Evolutionary conservation across 768 basidiomycete genomes (phyloP), one percentile per base, ranked within the genome.

Genomic region (Tricholoma furcatifolium): DNA sequence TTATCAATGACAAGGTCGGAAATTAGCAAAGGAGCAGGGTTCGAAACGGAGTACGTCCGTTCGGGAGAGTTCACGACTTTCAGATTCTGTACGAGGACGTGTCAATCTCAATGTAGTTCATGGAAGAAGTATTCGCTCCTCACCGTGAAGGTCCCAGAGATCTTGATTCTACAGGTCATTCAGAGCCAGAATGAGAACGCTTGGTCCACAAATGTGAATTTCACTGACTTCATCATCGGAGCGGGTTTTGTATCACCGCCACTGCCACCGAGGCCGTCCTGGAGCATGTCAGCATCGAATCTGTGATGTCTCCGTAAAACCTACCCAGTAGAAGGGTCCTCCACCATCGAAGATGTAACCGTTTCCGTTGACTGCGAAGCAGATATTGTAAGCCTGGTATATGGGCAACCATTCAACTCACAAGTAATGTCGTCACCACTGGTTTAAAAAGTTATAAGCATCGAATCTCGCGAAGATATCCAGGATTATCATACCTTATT

Each of bases 371-470:
- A 76, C 73, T 74, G 18, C 31, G 7, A 47, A 31, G n/a, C n/a
- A 32, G 43, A 24, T 35, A 7, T 40, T 24, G n/a, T 15, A 27
- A 42, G 39, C 30, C 17, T n/a, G 27, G 27, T 27, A 4, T 27
- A 10, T 9, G 24, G 15, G 41, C 12, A 27, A 34, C 10, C 30
- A 24, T 27, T 18, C 39, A 18, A 53, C 77, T 59, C 59, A 82
- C 81, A 83, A 9, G 70, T 78, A 48, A 83, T 74, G 27, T 67
- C 61, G 3, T 67, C 62, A 6, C 82, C 83, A 41, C 82, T 82
- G 10, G 39, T 10, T 31, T 24, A 31, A 14, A 31, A 56, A 21
- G 24, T 1, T 1, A 11, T 45, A 32, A 18, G n/a, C n/a, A n/a
- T n/a, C n/a, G n/a, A n/a, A n/a, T n/a, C n/a, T n/a, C n/a, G n/a